Percentiles rank a stretch among this genome's conserved stretches.
phyloP scores from a whole-genome alignment of 768 basidiomycete species.

The Leccinellum albellum region DNA sequence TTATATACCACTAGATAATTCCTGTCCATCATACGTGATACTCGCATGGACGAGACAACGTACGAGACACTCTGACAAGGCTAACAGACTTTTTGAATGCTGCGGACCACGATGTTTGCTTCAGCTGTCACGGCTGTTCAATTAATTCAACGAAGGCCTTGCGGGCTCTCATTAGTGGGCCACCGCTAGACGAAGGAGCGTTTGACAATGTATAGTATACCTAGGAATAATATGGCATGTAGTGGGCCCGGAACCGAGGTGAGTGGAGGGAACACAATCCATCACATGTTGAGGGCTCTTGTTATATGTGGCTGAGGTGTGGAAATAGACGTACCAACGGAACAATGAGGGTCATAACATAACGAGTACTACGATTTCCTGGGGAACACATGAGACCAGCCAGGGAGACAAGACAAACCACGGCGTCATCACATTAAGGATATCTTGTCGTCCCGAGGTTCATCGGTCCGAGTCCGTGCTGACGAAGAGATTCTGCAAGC shows the following conservation, averaged over 20 bases:
- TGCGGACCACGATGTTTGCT: conserved; percentile 7
- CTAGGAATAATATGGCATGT: conserved; percentile 3
- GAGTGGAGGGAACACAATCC: neutral
- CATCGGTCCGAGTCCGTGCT: neutral
- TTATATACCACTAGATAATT: neutral
- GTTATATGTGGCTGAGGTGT: neutral
- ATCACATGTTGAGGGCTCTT: neutral
- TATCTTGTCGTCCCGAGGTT: neutral
- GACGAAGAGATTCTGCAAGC: too few relatives aligned
- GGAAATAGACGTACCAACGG: neutral
- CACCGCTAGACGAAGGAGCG: neutral
- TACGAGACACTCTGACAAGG: neutral
- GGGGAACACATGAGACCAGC: neutral
- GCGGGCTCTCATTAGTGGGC: neutral
- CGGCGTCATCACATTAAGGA: neutral
- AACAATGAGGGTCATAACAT: neutral
- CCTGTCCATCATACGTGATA: neutral
- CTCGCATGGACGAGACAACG: conserved; percentile 9
- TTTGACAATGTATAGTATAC: neutral
- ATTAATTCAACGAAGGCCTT: conserved; percentile 7
- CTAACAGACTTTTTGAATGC: neutral
- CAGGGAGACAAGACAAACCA: neutral
- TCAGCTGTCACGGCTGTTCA: neutral
- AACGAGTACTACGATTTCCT: neutral
- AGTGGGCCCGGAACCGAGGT: neutral